Conservation (phyloP, 2,329 filamentous ascomycete genomes). For the Cladophialophora immunda region DNA sequence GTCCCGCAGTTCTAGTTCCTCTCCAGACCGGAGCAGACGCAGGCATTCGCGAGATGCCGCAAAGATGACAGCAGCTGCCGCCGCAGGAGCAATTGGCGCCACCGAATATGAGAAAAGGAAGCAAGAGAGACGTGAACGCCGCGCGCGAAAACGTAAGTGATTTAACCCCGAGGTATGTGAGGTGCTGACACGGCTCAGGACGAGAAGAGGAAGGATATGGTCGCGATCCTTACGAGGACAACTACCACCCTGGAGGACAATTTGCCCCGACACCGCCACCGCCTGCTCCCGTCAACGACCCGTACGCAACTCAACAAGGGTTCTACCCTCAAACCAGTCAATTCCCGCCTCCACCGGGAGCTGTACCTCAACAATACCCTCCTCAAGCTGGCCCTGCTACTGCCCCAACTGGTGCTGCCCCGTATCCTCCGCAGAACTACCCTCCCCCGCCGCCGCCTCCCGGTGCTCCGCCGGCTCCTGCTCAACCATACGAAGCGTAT, state of each 20-base stretch:
- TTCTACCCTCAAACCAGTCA: conserved; percentile 53
- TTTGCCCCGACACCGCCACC: conserved; percentile 51
- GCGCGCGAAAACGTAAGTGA: conserved; percentile 44
- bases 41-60: conserved; percentile 56
- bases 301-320: conserved; percentile 45
- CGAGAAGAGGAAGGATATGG: conserved; percentile 35
- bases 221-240: conserved; percentile 52
- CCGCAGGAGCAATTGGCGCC: conserved; percentile 64
- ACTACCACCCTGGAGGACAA: conserved; percentile 48
- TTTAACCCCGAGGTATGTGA: conserved; percentile 8
- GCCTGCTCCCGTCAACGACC: conserved; percentile 42
- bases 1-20: conserved; percentile 45
- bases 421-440: conserved; percentile 41
- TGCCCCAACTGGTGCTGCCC: conserved; percentile 32
- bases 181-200: conserved; percentile 28
- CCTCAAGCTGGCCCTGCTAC: conserved; percentile 32
- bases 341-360: conserved; percentile 54
- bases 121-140: conserved; percentile 64
- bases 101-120: conserved; percentile 65
- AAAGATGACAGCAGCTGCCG: conserved; percentile 65
- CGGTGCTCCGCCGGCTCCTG: conserved; percentile 46
- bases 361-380: conserved; percentile 35
- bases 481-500: conserved; percentile 42
- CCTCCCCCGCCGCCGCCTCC: conserved; percentile 53
- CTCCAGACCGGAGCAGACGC: conserved; percentile 47